Base-by-base conservation (phyloP, 2,329 filamentous ascomycete species). In the Dactylellina drechsleri region DNA sequence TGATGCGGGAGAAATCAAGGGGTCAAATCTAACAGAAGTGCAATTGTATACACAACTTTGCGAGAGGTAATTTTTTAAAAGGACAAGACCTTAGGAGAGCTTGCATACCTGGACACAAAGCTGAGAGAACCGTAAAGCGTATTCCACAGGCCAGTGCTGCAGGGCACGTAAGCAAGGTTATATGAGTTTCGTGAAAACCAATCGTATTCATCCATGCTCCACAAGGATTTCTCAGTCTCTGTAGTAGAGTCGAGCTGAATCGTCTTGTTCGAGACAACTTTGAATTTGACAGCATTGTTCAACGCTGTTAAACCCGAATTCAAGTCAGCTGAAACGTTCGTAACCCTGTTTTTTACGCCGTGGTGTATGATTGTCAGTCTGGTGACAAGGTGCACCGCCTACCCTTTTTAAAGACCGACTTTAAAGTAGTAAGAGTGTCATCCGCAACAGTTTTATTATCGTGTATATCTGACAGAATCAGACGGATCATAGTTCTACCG, bases 181-280 rank as follows among this genome's bases (percentile, higher is more conserved):
- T 96, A 96, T 0, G 90, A 86, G 77, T 91, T 94, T 76, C 89
- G 89, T 43, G 89, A 90, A 80, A 96, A 93, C 92, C 92, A 96
- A 77, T 93, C 86, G 2, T 96, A 84, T 78, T 97, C 92, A 2
- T 84, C 81, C 40, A 0, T 85, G 70, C 0, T 85, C 87, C 79
- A 93, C 92, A 0, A 85, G 15, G 53, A 76, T 54, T 61, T 78
- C 57, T 10, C 36, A n/a, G 18, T 54, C 31, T 61, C 23, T 18
- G 59, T 16, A 45, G 53, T 49, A 8, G 50, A 20, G 36, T 71
- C 77, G 16, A 36, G 31, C 6, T 36, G 2, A 5, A 36, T 36
- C 10, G 31, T 36, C 31, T 36, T 36, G 31, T 36, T 36, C 6
- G 31, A 36, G 31, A 36, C 31, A 36, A 36, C 68, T 76, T 82